Conservation (phyloP, 139 green algal species). For the Chlorella sp. region DNA sequence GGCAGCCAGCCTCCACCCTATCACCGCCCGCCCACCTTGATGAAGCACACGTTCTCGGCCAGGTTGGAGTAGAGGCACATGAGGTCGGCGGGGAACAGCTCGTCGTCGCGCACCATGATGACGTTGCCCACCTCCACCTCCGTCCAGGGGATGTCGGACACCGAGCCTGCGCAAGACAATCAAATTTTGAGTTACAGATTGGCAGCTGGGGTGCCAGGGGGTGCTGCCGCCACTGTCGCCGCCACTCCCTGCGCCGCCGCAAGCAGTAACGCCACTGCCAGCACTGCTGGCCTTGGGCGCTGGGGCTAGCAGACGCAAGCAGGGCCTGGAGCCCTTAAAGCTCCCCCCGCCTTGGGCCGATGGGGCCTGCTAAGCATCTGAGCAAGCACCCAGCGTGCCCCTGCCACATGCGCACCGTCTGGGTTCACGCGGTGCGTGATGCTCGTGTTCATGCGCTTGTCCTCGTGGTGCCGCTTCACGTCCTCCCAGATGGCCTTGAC, state of each 20-base stretch:
- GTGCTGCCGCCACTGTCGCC: too few relatives aligned
- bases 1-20: too few relatives aligned
- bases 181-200: too few relatives aligned
- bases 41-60: constrained; percentile 68
- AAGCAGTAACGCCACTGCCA: too few relatives aligned
- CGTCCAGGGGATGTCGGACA: constrained; percentile 56
- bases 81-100: constrained; percentile 87
- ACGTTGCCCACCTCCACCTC: constrained; percentile 79
- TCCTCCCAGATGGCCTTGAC: constrained; percentile 72
- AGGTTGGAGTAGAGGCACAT: constrained; percentile 73
- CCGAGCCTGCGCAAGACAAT: constrained; percentile 31
- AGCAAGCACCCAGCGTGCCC: too few relatives aligned
- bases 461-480: constrained; percentile 64
- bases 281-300: too few relatives aligned
- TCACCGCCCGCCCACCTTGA: constrained; percentile 45
- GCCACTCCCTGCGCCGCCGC: too few relatives aligned
- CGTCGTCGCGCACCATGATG: constrained; percentile 73
- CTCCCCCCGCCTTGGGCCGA: too few relatives aligned
- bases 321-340: too few relatives aligned
- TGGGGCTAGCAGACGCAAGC: too few relatives aligned
- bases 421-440: constrained; percentile 55
- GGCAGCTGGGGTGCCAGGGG: too few relatives aligned
- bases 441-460: constrained; percentile 65
- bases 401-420: constrained; percentile 55
- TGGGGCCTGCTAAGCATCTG: too few relatives aligned